A percentile compares a stretch with the other conserved stretches of the same genome.
phyloP scores from a whole-genome alignment of 139 green algal genomes.

The Chlamydomonas sp. region DNA sequence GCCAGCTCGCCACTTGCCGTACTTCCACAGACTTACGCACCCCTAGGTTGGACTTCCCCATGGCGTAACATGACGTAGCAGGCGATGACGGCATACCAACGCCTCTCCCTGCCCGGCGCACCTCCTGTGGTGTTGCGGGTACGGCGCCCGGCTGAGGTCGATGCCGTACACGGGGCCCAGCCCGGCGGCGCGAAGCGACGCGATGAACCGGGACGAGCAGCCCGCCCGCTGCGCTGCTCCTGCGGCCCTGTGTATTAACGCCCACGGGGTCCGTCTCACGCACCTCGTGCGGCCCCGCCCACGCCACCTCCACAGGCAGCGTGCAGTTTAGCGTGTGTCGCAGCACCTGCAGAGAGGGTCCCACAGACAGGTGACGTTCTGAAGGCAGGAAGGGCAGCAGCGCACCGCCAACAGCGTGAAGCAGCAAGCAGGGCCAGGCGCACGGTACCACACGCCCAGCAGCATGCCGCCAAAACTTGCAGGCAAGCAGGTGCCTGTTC shows the following conservation, averaged over 20 bases:
- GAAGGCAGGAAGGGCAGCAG: not conserved
- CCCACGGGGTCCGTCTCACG: not conserved
- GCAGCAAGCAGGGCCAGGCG: not conserved
- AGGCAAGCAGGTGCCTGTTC: too few relatives aligned
- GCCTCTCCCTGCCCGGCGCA: too few relatives aligned
- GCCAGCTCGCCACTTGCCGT: too few relatives aligned
- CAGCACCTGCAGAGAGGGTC: not conserved
- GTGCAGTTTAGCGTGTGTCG: conserved; percentile 1
- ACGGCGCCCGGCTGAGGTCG: conserved; percentile 16
- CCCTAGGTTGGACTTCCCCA: too few relatives aligned
- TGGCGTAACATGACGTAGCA: too few relatives aligned
- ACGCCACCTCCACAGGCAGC: conserved; percentile 15
- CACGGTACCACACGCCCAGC: too few relatives aligned
- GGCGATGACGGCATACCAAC: too few relatives aligned
- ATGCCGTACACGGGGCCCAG: conserved; percentile 23
- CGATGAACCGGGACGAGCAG: not conserved
- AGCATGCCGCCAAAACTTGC: not conserved
- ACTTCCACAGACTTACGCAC: too few relatives aligned
- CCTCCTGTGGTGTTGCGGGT: conserved; percentile 22
- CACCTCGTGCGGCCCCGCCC: not conserved
- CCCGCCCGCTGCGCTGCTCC: not conserved
- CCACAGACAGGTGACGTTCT: not conserved
- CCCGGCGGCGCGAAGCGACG: not conserved
- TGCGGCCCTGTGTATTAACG: not conserved
- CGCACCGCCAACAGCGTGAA: not conserved